Conservation (phyloP, 129 eudicot species). For the Solidago caesia region DNA sequence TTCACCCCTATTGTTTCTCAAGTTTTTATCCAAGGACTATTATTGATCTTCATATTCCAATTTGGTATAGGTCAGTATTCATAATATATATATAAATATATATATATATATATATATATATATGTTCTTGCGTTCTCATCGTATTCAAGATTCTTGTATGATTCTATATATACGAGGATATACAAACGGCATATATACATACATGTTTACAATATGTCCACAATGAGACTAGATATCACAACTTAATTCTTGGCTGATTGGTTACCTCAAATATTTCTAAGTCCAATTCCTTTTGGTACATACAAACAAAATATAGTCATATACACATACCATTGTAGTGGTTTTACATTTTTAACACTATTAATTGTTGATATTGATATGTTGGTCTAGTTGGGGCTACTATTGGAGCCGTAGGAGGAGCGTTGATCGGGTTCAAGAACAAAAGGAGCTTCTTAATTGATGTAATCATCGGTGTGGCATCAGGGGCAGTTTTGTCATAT, state of each 20-base stretch:
- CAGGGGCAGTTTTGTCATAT: slow-evolving; percentile 32
- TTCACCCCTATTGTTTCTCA: slow-evolving; percentile 31
- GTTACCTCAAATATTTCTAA: too few relatives aligned
- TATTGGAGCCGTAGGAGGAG: slow-evolving; percentile 33
- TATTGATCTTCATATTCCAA: slow-evolving; percentile 29
- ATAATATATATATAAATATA: too few relatives aligned
- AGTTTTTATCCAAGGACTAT: slow-evolving; percentile 15
- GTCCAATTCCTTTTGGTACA: too few relatives aligned
- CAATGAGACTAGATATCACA: too few relatives aligned
- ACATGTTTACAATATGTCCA: too few relatives aligned
- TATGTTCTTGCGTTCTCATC: not conserved
- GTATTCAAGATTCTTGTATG: not conserved
- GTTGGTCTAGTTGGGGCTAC: slow-evolving; percentile 31
- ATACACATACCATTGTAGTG: not conserved
- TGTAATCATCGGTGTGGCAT: slow-evolving; percentile 17
- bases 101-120: too few relatives aligned
- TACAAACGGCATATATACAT: not conserved
- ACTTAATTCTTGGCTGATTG: too few relatives aligned
- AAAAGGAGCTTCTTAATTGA: slow-evolving; percentile 26
- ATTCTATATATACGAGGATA: not conserved
- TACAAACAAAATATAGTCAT: too few relatives aligned
- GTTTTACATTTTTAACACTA: not conserved
- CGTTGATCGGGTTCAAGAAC: slow-evolving; percentile 28
- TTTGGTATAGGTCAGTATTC: slow-evolving; percentile 29
- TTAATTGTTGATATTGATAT: not conserved